phyloP scores from a whole-genome alignment of 2,329 filamentous ascomycete genomes.

The Xylaria sp. region DNA sequence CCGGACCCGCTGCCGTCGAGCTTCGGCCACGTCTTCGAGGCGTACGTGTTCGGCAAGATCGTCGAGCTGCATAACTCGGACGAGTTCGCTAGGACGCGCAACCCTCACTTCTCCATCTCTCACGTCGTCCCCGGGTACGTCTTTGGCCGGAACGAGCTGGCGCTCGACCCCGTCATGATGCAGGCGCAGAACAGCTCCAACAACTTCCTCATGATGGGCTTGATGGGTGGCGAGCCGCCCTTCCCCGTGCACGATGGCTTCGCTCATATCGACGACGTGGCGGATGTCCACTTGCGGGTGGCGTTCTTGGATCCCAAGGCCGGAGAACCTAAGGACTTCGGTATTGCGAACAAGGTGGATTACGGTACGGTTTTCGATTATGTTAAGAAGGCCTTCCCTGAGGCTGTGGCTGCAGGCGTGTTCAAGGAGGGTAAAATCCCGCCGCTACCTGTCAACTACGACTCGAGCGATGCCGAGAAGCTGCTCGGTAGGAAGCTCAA shows the following conservation, averaged over 20 bases:
- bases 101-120: slow-evolving; percentile 36
- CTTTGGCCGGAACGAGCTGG: slow-evolving; percentile 39
- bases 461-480: slow-evolving; percentile 26
- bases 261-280: slow-evolving; percentile 35
- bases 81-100: slow-evolving; percentile 29
- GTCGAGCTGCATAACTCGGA: slow-evolving; percentile 33
- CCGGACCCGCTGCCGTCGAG: slow-evolving; percentile 26
- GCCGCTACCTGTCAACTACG: slow-evolving; percentile 26
- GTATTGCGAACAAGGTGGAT: slow-evolving; percentile 31
- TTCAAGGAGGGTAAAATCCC: slow-evolving; percentile 33
- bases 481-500: slow-evolving; percentile 28
- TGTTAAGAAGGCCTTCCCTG: slow-evolving; percentile 33
- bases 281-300: slow-evolving; percentile 32
- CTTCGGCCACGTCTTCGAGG: slow-evolving; percentile 28
- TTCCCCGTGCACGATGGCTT: slow-evolving; percentile 28
- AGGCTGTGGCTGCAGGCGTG: slow-evolving; percentile 33
- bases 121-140: slow-evolving; percentile 38
- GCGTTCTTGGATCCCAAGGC: slow-evolving; percentile 26
- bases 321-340: slow-evolving; percentile 25
- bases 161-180: slow-evolving; percentile 33
- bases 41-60: slow-evolving; percentile 33
- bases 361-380: slow-evolving; percentile 30
- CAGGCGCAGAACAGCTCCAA: slow-evolving; percentile 38
- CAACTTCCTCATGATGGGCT: slow-evolving; percentile 33
- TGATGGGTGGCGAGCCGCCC: slow-evolving; percentile 31